Evolutionary conservation across 176 grass and related monocot species (phyloP), one percentile per base, ranked within the genome.

Genomic region (Phyllostachys edulis): DNA sequence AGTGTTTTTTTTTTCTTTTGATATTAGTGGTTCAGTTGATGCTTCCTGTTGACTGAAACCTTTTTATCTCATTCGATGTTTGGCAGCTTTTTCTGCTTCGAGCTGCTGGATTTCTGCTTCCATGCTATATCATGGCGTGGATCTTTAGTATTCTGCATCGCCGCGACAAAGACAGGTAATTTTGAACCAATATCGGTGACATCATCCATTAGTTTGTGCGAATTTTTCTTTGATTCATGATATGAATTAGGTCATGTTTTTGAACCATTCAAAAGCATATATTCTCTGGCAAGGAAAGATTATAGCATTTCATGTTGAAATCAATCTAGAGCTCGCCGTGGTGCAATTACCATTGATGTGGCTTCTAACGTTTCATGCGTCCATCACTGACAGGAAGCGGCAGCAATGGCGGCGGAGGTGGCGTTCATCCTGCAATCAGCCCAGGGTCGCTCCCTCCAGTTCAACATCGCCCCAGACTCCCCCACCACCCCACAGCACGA

Each of bases 91-190:
- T 97, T 72, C 81, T 97, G 76, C 92, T 97, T 6, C 84, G 94
- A 74, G 94, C 94, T 78, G 94, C 92, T 84, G 94, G 90, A 69
- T 97, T 97, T 82, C 86, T 97, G 5, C 89, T 97, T 23, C 94
- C 94, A 0, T 97, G 92, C 86, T 97, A 94, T 72, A 88, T 97
- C 46, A 91, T 97, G 94, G 94, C 92, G 37, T 97, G 94, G 94
- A 91, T 91, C 36, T 89, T 97, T 62, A 94, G 92, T 71, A 85
- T 94, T 68, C 54, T 97, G 83, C 94, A 97, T 84, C 92, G 84
- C 40, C 85, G 54, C 89, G 90, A 47, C 94, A 97, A 83, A 89
- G 90, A 87, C 80, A 97, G 91, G 94, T 97, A 89, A 7, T 79
- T 84, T 21, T 69, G 5, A 50, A 82, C 55, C 21, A 40, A 11